Evolutionary conservation across 2,329 filamentous ascomycete genomes (phyloP).

Genomic region (Cladosporium sp.): DNA sequence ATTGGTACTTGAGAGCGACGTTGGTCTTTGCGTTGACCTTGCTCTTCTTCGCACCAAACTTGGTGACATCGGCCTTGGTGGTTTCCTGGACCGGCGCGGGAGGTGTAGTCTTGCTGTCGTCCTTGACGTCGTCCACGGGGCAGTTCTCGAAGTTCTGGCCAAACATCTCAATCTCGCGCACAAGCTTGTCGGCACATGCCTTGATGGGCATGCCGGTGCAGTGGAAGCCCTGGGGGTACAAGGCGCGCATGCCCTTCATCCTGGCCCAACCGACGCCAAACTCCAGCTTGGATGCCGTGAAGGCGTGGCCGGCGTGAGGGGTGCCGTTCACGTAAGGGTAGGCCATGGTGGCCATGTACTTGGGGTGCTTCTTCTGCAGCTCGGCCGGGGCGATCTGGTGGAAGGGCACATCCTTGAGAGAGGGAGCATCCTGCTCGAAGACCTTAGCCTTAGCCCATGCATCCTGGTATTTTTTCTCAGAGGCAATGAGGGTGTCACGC

Average conservation of each 20-base stretch:
- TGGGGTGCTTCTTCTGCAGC: constrained; percentile 77
- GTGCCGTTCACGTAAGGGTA: constrained; percentile 84
- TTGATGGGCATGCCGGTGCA: constrained; percentile 98
- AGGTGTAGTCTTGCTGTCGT: constrained; percentile 45
- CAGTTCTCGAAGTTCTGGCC: constrained; percentile 82
- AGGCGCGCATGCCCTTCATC: constrained; percentile 82
- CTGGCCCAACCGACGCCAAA: constrained; percentile 83
- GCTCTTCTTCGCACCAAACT: constrained; percentile 89
- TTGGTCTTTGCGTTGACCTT: constrained; percentile 83
- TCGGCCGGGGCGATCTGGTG: constrained; percentile 71
- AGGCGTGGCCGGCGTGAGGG: constrained; percentile 84
- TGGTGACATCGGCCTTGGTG: constrained; percentile 78
- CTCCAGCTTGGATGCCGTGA: constrained; percentile 90
- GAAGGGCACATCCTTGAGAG: constrained; percentile 72
- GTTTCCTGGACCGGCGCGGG: constrained; percentile 63
- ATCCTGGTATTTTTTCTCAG: constrained; percentile 90
- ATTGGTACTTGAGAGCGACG: constrained; percentile 92
- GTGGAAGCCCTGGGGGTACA: constrained; percentile 94
- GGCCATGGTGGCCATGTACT: constrained; percentile 83
- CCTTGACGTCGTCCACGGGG: constrained; percentile 56
- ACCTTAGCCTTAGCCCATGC: constrained; percentile 75
- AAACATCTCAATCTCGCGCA: constrained; percentile 84
- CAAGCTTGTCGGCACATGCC: constrained; percentile 92
- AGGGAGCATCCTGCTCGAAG: constrained; percentile 85
- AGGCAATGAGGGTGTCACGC: constrained; percentile 74